A percentile compares a stretch with the other conserved stretches of the same genome.
phyloP scores from a whole-genome alignment of 164 flowering plant species.

The Kalanchoe fedtschenkoi region DNA sequence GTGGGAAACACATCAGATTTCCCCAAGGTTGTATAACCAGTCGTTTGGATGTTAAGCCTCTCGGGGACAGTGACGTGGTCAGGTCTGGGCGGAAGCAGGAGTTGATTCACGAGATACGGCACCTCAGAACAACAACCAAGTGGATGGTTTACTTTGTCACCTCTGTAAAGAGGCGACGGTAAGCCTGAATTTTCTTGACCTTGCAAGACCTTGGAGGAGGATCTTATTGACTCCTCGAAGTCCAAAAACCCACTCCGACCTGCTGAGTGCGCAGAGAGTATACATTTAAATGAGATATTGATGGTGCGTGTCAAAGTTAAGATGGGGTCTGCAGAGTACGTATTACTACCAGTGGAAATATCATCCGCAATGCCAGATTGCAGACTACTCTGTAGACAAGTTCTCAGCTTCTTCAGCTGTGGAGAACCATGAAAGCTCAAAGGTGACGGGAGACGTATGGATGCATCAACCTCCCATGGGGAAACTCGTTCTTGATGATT shows the following conservation, averaged over 20 bases:
- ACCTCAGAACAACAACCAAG: too few relatives aligned
- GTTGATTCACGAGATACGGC: conserved; percentile 21
- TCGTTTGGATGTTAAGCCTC: conserved; percentile 23
- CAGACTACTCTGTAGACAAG: conserved; percentile 36
- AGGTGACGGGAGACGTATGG: conserved; percentile 50
- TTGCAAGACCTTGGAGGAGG: conserved; percentile 99
- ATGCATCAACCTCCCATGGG: conserved; percentile 89
- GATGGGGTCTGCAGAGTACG: background rate
- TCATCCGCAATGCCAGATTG: conserved; percentile 30
- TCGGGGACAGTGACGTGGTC: conserved; percentile 17
- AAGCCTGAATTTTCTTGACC: conserved; percentile 93
- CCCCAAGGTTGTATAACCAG: conserved; percentile 48
- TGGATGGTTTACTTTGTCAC: too few relatives aligned
- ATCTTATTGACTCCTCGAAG: conserved; percentile 70
- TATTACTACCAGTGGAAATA: conserved; percentile 38
- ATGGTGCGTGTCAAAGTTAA: background rate
- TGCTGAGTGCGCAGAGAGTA: conserved; percentile 14
- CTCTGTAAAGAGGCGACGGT: conserved; percentile 47
- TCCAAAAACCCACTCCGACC: conserved; percentile 44
- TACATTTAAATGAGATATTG: background rate
- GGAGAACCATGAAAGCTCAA: conserved; percentile 61
- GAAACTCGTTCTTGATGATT: conserved; percentile 66
- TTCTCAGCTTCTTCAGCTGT: conserved; percentile 63
- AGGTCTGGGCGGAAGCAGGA: conserved; percentile 19
- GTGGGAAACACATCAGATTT: conserved; percentile 59